These are phyloP conservation scores for Mycena rosella DNA, from an alignment of 768 basidiomycete genomes.

Conservation along the genomic window DNA sequence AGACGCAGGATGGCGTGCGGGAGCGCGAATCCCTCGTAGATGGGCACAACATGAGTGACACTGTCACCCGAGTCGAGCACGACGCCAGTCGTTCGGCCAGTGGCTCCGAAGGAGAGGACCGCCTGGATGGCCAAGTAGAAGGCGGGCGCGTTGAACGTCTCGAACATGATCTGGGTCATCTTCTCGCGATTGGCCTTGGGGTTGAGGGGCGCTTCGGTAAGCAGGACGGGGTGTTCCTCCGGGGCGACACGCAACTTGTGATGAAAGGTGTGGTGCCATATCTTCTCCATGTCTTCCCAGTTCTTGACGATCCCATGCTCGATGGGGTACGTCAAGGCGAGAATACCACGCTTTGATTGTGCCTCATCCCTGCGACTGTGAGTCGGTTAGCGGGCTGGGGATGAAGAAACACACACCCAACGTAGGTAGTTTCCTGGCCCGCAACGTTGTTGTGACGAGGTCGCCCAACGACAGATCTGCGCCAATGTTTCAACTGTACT, in stretches of 20 bases:
- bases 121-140: conserved; percentile 83
- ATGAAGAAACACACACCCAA: conserved; percentile 74
- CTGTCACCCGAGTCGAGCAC: conserved; percentile 83
- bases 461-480: conserved; percentile 82
- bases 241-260: conserved; percentile 81
- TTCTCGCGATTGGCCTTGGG: conserved; percentile 80
- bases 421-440: conserved; percentile 84
- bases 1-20: conserved; percentile 79
- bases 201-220: conserved; percentile 80
- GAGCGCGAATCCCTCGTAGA: conserved; percentile 79
- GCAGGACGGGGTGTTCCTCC: conserved; percentile 79
- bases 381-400: conserved; percentile 39
- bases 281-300: conserved; percentile 41
- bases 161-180: conserved; percentile 86
- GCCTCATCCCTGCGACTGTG: conserved; percentile 79
- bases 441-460: conserved; percentile 82
- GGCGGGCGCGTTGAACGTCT: conserved; percentile 80
- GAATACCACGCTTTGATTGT: conserved; percentile 81
- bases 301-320: conserved; percentile 38
- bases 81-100: conserved; percentile 80
- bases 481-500: too few relatives aligned
- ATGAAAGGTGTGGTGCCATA: conserved; percentile 71
- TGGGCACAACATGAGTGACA: conserved; percentile 79
- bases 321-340: conserved; percentile 83
- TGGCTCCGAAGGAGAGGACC: conserved; percentile 76